These are phyloP conservation scores for Cardamine chenopodiifolia DNA, from an alignment of 345 rosid species.

Conservation along the genomic window DNA sequence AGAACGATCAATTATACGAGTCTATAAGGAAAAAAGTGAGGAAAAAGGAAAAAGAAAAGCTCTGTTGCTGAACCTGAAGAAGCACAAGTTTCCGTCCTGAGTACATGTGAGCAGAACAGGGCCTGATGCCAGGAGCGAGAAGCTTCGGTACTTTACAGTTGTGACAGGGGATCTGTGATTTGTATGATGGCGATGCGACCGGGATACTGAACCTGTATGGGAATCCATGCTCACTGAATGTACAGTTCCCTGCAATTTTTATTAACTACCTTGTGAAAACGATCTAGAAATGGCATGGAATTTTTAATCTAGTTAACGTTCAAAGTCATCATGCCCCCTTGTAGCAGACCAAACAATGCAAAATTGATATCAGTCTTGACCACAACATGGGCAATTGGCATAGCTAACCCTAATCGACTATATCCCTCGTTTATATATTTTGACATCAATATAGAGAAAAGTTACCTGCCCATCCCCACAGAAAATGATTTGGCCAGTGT, in stretches of 20 bases:
- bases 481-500: constrained; percentile 91
- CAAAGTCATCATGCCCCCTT: background rate
- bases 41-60: background rate
- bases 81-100: constrained; percentile 86
- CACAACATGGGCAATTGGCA: background rate
- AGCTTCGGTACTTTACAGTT: constrained; percentile 87
- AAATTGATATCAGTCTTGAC: background rate
- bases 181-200: constrained; percentile 71
- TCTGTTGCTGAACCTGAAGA: constrained; percentile 69
- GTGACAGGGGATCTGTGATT: constrained; percentile 77
- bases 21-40: background rate
- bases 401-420: constrained; percentile 9
- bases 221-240: constrained; percentile 81
- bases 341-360: background rate
- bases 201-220: constrained; percentile 75
- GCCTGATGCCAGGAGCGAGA: constrained; percentile 84
- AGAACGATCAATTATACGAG: constrained; percentile 1
- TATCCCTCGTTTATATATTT: background rate
- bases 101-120: constrained; percentile 90
- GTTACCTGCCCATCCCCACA: constrained; percentile 89
- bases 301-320: background rate
- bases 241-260: constrained; percentile 67
- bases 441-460: constrained; percentile 10
- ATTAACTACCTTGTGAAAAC: background rate
- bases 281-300: background rate